Evolutionary conservation across 1,284 basidiomycete genomes (phyloP).

Genomic region (Pyrrhoderma noxium): DNA sequence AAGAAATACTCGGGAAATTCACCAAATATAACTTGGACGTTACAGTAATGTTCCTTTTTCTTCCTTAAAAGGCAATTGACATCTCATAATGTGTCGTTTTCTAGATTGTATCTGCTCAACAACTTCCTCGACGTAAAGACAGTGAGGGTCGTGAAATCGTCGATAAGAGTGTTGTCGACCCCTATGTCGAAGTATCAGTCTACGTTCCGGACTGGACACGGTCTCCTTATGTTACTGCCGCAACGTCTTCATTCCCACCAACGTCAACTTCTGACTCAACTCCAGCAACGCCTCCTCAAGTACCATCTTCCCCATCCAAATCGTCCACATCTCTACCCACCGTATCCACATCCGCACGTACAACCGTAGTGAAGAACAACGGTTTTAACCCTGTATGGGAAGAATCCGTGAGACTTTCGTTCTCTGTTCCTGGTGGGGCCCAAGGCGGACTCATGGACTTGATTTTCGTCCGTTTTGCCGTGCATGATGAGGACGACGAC

Average conservation of each 20-base stretch:
- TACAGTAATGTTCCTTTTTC: constrained; percentile 33
- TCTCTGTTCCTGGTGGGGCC: constrained; percentile 55
- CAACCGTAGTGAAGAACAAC: constrained; percentile 68
- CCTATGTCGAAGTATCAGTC: constrained; percentile 73
- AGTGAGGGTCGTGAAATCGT: constrained; percentile 53
- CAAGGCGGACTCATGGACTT: constrained; percentile 55
- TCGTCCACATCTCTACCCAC: background rate
- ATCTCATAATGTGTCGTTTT: too few relatives aligned
- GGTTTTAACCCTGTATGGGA: constrained; percentile 90
- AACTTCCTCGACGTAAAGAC: constrained; percentile 75
- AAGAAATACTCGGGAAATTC: constrained; percentile 47
- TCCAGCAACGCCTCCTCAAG: background rate
- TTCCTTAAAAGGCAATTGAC: too few relatives aligned
- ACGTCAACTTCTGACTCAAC: constrained; percentile 4
- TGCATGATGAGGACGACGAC: constrained; percentile 58
- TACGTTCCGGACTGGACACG: constrained; percentile 68
- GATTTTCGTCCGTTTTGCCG: constrained; percentile 74
- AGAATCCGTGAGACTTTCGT: constrained; percentile 60
- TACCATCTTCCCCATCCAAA: background rate
- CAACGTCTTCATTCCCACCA: constrained; percentile 23
- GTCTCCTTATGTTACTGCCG: constrained; percentile 27
- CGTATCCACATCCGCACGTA: constrained; percentile 33
- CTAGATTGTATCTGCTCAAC: constrained; percentile 88
- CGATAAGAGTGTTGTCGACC: constrained; percentile 58
- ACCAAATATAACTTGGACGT: constrained; percentile 61